These are phyloP conservation scores for Strobilomyces echinocephalus DNA, from an alignment of 768 basidiomycete genomes.

Conservation along the genomic window DNA sequence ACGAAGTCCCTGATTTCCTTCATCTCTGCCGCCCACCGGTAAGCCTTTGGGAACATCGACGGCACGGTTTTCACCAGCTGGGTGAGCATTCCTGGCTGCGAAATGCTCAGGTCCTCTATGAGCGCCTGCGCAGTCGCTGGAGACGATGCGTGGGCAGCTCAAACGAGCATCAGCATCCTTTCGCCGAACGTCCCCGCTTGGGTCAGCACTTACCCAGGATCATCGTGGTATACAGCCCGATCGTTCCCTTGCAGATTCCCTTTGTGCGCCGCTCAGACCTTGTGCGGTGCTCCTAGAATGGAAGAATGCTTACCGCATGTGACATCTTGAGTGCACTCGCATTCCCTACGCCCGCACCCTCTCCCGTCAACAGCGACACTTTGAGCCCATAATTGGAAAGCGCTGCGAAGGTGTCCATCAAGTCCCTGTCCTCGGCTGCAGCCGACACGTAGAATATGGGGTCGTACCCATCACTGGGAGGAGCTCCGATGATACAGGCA, in stretches of 20 bases:
- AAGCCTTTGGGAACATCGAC: conserved; percentile 56
- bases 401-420: conserved; percentile 37
- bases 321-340: conserved; percentile 65
- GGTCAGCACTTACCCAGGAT: conserved; percentile 39
- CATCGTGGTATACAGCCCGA: conserved; percentile 51
- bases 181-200: neutral
- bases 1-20: conserved; percentile 58
- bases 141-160: conserved; percentile 53
- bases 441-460: conserved; percentile 56
- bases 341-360: conserved; percentile 48
- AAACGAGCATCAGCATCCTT: neutral
- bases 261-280: conserved; percentile 17
- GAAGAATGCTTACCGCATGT: conserved; percentile 44
- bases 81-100: conserved; percentile 42
- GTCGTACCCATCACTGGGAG: conserved; percentile 44
- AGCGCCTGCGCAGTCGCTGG: conserved; percentile 59
- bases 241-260: conserved; percentile 55
- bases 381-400: conserved; percentile 44
- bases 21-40: conserved; percentile 62
- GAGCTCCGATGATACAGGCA: conserved; percentile 53
- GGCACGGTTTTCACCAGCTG: conserved; percentile 38
- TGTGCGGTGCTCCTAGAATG: neutral
- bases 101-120: conserved; percentile 42
- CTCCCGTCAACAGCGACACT: conserved; percentile 41
- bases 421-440: conserved; percentile 25